Evolutionary conservation across 1,284 basidiomycete species (phyloP).

Genomic region (Melampsora abietis-canadensis): DNA sequence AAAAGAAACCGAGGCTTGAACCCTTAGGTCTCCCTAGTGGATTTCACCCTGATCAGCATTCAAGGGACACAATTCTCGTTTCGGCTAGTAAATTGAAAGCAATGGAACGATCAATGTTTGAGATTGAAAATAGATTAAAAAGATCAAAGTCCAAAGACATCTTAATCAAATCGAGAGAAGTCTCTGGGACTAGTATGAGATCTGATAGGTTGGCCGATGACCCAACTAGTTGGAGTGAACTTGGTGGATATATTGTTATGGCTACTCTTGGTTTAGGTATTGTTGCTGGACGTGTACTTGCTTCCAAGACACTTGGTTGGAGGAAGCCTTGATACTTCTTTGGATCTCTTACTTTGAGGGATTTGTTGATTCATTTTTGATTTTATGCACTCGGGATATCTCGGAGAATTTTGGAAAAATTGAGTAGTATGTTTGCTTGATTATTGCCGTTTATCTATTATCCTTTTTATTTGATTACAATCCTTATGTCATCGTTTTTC

Average conservation of each 20-base stretch:
- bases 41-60: not conserved
- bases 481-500: too few species aligned
- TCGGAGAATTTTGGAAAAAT: too few species aligned
- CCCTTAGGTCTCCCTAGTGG: not conserved
- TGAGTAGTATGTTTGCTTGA: too few species aligned
- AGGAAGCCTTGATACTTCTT: not conserved
- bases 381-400: too few species aligned
- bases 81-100: conserved; percentile 6
- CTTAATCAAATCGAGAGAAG: not conserved
- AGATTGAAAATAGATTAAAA: not conserved
- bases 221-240: conserved; percentile 3
- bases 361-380: too few species aligned
- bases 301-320: conserved; percentile 1
- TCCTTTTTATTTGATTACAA: too few species aligned
- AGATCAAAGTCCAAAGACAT: not conserved
- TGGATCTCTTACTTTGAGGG: too few species aligned
- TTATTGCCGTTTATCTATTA: too few species aligned
- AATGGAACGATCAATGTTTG: not conserved
- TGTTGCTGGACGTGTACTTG: conserved; percentile 5
- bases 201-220: not conserved
- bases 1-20: not conserved
- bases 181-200: not conserved
- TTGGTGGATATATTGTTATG: conserved; percentile 1
- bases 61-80: not conserved
- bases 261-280: conserved; percentile 9